A percentile compares a stretch with the other conserved stretches of the same genome.
Conservation (phyloP, 176 grass and related monocot species). For the Oryza glaberrima region DNA sequence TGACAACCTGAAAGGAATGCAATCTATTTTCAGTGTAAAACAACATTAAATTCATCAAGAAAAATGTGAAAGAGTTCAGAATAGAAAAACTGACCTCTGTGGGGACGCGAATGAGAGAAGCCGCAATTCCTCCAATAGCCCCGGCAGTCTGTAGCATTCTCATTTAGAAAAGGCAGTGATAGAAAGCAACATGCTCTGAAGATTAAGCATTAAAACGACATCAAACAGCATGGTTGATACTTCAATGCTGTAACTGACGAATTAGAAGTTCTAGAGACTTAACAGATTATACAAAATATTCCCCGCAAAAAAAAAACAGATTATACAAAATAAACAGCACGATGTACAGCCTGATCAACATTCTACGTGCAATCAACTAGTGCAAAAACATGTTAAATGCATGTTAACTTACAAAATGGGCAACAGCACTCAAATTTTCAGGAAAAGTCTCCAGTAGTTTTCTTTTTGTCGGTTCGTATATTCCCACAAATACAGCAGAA, state of each 20-base stretch:
- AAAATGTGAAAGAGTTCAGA: not conserved
- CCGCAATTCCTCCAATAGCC: conserved; percentile 83
- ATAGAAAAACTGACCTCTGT: conserved; percentile 70
- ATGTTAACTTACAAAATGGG: conserved; percentile 85
- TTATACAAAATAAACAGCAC: conserved; percentile 1
- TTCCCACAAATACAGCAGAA: conserved; percentile 94
- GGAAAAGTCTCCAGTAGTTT: conserved; percentile 74
- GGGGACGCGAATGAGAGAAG: conserved; percentile 90
- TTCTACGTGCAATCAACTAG: not conserved
- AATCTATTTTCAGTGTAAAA: conserved; percentile 1
- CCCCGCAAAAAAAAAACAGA: not conserved
- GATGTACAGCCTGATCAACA: not conserved
- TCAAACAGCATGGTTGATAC: not conserved
- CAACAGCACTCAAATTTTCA: conserved; percentile 91
- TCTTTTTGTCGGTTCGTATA: conserved; percentile 90
- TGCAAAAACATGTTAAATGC: not conserved
- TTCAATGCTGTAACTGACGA: not conserved
- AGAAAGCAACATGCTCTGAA: conserved; percentile 35
- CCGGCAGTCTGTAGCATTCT: conserved; percentile 68
- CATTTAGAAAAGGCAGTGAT: conserved; percentile 30
- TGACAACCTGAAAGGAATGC: conserved; percentile 69
- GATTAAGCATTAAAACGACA: not conserved
- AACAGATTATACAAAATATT: not conserved
- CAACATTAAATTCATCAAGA: not conserved
- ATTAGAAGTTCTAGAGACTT: conserved; percentile 10